These are phyloP conservation scores for Bidens hawaiensis DNA, from an alignment of 140 eudicot genomes.

Conservation along the genomic window DNA sequence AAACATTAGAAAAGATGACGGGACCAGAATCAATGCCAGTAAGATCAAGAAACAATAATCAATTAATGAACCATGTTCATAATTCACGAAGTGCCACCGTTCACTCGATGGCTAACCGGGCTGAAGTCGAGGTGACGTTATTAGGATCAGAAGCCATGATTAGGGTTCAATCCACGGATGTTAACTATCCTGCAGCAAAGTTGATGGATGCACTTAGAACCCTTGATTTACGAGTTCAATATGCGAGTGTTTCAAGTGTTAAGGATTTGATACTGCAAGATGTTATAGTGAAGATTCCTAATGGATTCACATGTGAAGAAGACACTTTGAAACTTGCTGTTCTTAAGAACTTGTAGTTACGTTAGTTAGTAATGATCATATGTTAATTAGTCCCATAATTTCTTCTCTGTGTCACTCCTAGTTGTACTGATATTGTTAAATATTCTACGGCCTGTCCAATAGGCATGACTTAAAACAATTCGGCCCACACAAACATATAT, in stretches of 20 bases:
- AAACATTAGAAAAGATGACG: constrained; percentile 21
- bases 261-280: constrained; percentile 44
- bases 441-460: too few species aligned
- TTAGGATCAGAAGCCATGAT: constrained; percentile 44
- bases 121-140: constrained; percentile 45
- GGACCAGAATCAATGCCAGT: constrained; percentile 14
- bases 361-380: neutral
- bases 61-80: neutral
- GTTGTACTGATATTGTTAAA: too few species aligned
- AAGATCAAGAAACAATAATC: constrained; percentile 2
- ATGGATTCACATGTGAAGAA: constrained; percentile 33
- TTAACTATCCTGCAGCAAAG: constrained; percentile 34
- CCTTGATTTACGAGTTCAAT: constrained; percentile 17
- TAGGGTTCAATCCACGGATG: constrained; percentile 34
- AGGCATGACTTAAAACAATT: too few species aligned
- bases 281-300: constrained; percentile 48
- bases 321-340: constrained; percentile 5
- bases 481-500: too few species aligned
- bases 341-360: constrained; percentile 22
- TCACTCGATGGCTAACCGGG: neutral
- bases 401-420: too few species aligned
- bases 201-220: constrained; percentile 43
- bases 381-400: too few species aligned
- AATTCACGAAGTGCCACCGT: neutral
- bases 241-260: constrained; percentile 27